Evolutionary conservation across 305 asterid genomes (phyloP).

Genomic region (Fraxinus xanthoxyloides): DNA sequence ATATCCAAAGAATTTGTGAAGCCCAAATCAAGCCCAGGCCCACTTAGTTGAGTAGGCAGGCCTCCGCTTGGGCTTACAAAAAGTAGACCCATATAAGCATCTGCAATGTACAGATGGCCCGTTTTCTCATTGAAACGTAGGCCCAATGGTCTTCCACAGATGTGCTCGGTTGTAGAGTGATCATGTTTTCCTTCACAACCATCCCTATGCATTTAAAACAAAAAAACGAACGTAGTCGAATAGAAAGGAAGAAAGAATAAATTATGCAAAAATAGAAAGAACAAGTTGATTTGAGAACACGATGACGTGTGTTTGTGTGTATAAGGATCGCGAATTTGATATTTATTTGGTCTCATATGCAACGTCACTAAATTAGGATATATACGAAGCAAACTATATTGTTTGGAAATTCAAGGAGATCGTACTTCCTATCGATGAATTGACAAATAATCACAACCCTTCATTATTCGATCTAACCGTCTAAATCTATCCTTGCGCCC

Average conservation of each 20-base stretch:
- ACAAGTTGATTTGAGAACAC: neutral
- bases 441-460: neutral
- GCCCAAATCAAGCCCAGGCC: conserved; percentile 39
- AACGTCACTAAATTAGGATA: neutral
- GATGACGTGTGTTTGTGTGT: neutral
- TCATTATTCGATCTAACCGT: too few species aligned
- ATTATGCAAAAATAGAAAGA: neutral
- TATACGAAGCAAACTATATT: neutral
- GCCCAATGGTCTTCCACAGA: conserved; percentile 87
- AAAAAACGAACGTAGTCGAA: neutral
- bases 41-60: conserved; percentile 40
- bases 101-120: conserved; percentile 65
- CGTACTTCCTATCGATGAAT: neutral
- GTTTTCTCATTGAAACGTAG: conserved; percentile 42
- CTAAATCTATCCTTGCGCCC: neutral
- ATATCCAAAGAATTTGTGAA: conserved; percentile 66
- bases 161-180: conserved; percentile 39
- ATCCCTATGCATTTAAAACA: conserved; percentile 12
- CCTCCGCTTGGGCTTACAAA: conserved; percentile 66
- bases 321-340: neutral
- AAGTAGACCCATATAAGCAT: conserved; percentile 74
- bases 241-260: neutral
- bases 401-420: neutral
- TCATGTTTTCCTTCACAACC: conserved; percentile 46
- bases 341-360: neutral